phyloP scores from a whole-genome alignment of 176 grass and related monocot genomes.

The sorghum (Sorghum bicolor) region Sorghum_bicolor_NCBIv3 NC_012874.2:64504501-64505000 shows the following conservation, averaged over 20 bases:
- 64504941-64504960: not conserved
- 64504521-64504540: not conserved
- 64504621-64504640: not conserved
- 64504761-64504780: not conserved
- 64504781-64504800: not conserved
- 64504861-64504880: not conserved
- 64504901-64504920: not conserved
- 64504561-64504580: not conserved
- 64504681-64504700: not conserved
- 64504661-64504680: not conserved
- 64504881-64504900: not conserved
- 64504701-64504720: not conserved
- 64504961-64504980: not conserved
- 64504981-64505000: not conserved
- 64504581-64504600: not conserved
- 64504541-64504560: not conserved
- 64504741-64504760: not conserved
- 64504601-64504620: not conserved
- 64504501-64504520: not conserved
- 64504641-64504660: not conserved
- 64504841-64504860: not conserved
- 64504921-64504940: not conserved
- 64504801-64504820: not conserved
- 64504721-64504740: not conserved
- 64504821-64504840: not conserved